A percentile compares a stretch with the other conserved stretches of the same genome.
phyloP scores from a whole-genome alignment of 495 filamentous ascomycete species.

The Tetracladium setigerum region DNA sequence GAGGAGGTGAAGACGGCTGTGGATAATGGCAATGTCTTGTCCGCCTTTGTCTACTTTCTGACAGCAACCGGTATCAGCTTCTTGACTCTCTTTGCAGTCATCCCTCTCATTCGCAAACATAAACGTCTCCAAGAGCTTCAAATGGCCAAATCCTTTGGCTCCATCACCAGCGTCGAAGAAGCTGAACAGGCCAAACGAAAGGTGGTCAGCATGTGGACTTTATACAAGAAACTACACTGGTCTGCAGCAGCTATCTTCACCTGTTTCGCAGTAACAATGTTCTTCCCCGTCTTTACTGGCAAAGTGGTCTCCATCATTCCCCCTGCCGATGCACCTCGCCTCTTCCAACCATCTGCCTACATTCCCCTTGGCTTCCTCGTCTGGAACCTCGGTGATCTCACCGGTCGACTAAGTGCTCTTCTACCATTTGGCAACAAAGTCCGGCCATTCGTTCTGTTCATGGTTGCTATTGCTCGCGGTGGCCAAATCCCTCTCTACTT shows the following conservation, averaged over 20 bases:
- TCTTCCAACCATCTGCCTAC: conserved; percentile 69
- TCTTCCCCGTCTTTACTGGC: conserved; percentile 87
- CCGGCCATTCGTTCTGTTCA: conserved; percentile 56
- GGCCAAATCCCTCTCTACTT: conserved; percentile 79
- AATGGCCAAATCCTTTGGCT: conserved; percentile 25
- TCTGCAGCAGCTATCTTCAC: conserved; percentile 62
- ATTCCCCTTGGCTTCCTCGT: conserved; percentile 86
- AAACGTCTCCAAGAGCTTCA: conserved; percentile 33
- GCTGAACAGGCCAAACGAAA: conserved; percentile 41
- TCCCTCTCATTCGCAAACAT: conserved; percentile 38
- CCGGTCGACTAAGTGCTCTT: conserved; percentile 64
- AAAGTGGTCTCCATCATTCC: conserved; percentile 65
- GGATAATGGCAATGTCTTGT: conserved; percentile 35
- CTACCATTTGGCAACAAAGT: conserved; percentile 52
- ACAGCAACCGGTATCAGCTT: conserved; percentile 64
- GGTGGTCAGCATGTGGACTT: conserved; percentile 52
- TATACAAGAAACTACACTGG: conserved; percentile 70
- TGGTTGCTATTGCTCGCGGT: conserved; percentile 51
- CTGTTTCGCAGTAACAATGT: conserved; percentile 81
- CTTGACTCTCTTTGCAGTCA: conserved; percentile 49
- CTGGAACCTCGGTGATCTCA: conserved; percentile 87
- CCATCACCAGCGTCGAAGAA: conserved; percentile 36
- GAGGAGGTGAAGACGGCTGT: background rate
- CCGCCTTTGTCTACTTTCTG: conserved; percentile 87
- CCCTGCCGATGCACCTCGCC: conserved; percentile 36